Evolutionary conservation across 805 yeast species (phyloP).

Genomic region (Lipomyces yamanashiensis): DNA sequence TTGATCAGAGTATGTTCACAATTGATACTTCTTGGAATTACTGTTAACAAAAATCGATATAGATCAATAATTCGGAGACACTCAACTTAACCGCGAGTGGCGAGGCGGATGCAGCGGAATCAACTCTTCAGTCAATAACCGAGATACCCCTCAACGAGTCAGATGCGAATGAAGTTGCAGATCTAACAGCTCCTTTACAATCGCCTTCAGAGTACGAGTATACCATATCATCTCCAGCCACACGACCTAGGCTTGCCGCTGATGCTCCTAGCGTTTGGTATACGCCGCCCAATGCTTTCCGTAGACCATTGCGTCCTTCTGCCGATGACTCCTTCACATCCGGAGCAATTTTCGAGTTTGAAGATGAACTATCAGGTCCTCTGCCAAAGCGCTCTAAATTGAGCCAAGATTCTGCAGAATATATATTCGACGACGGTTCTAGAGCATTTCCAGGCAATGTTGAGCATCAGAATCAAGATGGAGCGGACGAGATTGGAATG

Average conservation of each 20-base stretch:
- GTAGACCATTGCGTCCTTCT: slow-evolving; percentile 29
- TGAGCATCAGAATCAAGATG: not conserved
- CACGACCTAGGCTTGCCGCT: not conserved
- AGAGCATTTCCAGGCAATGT: not conserved
- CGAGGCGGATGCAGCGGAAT: not conserved
- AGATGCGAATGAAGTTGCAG: not conserved
- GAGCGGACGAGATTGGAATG: not conserved
- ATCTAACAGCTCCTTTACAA: not conserved
- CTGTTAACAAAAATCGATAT: not conserved
- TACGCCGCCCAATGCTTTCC: slow-evolving; percentile 26
- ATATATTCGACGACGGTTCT: slow-evolving; percentile 10
- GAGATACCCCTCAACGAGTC: not conserved
- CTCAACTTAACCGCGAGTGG: not conserved
- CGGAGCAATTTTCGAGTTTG: slow-evolving; percentile 33
- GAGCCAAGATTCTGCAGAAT: slow-evolving; percentile 21
- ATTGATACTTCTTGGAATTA: not conserved
- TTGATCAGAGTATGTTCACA: slow-evolving; percentile 13
- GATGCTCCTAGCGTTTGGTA: slow-evolving; percentile 17
- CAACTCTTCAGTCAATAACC: not conserved
- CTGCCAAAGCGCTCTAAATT: slow-evolving; percentile 26
- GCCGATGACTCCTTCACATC: slow-evolving; percentile 32
- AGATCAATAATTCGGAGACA: slow-evolving; percentile 10
- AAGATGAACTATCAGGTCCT: slow-evolving; percentile 34
- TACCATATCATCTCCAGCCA: not conserved
- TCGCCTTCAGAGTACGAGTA: not conserved